Conservation (phyloP, 2,329 filamentous ascomycete species). For the Cladobotryum mycophilum region DNA sequence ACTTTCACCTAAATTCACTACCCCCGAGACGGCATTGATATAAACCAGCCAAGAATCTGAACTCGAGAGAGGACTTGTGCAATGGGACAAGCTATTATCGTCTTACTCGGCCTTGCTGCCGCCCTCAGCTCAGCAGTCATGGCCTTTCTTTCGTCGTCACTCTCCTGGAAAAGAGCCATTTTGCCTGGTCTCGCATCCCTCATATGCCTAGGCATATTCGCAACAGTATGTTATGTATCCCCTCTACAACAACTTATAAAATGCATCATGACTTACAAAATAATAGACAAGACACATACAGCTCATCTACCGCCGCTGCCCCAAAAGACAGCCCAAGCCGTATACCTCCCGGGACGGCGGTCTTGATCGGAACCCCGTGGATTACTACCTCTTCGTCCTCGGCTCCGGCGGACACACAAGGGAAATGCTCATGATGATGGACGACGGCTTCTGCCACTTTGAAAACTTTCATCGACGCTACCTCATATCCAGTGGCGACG, state of each 20-base stretch:
- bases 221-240: conserved; percentile 21
- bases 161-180: conserved; percentile 1
- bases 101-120: neutral
- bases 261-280: too few relatives aligned
- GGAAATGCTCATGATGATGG: conserved; percentile 85
- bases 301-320: conserved; percentile 17
- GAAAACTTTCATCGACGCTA: conserved; percentile 67
- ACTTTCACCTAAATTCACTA: too few relatives aligned
- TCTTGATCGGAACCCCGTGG: conserved; percentile 12
- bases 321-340: conserved; percentile 12
- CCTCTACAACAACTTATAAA: neutral
- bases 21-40: too few relatives aligned
- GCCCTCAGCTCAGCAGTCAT: neutral
- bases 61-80: neutral
- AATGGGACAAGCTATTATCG: neutral
- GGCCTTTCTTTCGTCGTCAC: neutral
- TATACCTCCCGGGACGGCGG: conserved; percentile 1
- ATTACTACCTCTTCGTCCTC: conserved; percentile 71
- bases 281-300: conserved; percentile 26
- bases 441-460: conserved; percentile 47
- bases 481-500: conserved; percentile 70
- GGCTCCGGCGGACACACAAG: conserved; percentile 92
- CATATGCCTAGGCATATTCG: conserved; percentile 22
- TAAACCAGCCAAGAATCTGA: too few relatives aligned
- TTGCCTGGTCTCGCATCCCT: conserved; percentile 15